A percentile compares a stretch with the other conserved stretches of the same genome.
These are phyloP conservation scores for Chrysanthemum lavandulifolium DNA, from an alignment of 129 eudicot genomes.

Conservation along the genomic window DNA sequence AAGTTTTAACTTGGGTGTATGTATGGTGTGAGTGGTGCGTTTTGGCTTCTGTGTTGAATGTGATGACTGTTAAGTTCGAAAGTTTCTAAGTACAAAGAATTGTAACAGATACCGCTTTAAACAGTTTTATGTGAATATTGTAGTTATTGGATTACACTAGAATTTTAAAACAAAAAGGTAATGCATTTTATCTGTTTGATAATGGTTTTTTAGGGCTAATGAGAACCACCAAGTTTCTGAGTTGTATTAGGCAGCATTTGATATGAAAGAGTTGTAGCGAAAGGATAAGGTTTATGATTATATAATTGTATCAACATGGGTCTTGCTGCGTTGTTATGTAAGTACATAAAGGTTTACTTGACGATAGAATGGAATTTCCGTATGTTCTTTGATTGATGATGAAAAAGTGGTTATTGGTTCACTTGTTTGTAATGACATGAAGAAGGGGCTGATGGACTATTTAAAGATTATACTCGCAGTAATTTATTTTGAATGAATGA, in stretches of 20 bases:
- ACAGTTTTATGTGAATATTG: too few species aligned
- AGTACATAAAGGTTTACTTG: background rate
- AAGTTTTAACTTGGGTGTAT: too few species aligned
- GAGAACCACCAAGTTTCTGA: background rate
- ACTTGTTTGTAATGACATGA: background rate
- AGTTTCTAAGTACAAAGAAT: too few species aligned
- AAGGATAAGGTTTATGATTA: background rate
- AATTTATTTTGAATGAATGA: background rate
- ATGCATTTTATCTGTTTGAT: background rate
- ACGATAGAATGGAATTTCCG: background rate
- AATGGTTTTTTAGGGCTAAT: background rate
- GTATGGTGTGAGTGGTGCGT: too few species aligned
- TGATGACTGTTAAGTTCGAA: too few species aligned
- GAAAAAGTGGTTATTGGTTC: background rate
- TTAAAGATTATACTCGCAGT: background rate
- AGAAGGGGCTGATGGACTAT: slow-evolving; percentile 11
- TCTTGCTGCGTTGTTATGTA: too few species aligned
- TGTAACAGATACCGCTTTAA: too few species aligned
- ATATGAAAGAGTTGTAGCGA: background rate
- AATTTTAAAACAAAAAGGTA: too few species aligned
- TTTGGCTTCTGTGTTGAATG: too few species aligned
- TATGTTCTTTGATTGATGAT: background rate
- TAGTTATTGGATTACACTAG: too few species aligned
- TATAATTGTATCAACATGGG: background rate
- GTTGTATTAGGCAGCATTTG: background rate